A percentile compares a stretch with the other conserved stretches of the same genome.
These are phyloP conservation scores for Arthroderma sp. DNA, from an alignment of 2,329 filamentous ascomycete species.

Conservation along the genomic window DNA sequence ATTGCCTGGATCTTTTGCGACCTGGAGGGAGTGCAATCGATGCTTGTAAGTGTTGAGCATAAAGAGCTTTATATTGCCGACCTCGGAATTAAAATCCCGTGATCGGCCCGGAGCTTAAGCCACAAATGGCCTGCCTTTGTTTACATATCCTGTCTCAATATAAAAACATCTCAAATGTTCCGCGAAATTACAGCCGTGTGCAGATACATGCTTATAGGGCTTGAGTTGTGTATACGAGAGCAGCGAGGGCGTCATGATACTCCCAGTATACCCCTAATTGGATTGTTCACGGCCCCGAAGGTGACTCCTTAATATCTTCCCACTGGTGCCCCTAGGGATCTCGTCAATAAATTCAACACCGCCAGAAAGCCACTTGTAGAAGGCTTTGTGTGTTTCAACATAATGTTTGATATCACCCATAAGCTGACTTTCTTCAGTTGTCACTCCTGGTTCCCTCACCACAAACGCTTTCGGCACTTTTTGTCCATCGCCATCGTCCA, in stretches of 20 bases:
- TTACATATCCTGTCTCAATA: no score
- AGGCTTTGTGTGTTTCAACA: slow-evolving; percentile 23
- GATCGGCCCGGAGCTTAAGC: not conserved
- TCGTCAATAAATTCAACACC: slow-evolving; percentile 35
- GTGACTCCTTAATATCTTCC: slow-evolving; percentile 37
- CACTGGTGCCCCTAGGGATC: slow-evolving; percentile 37
- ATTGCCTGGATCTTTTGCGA: not conserved
- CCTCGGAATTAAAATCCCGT: slow-evolving; percentile 3
- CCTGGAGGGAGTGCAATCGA: not conserved
- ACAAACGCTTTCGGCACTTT: slow-evolving; percentile 58
- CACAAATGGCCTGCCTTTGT: no score
- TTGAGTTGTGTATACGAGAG: not conserved
- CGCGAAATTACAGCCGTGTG: no score
- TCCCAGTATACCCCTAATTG: not conserved
- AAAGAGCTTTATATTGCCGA: not conserved
- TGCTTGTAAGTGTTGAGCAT: not conserved
- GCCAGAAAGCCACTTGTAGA: slow-evolving; percentile 36
- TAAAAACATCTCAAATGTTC: no score
- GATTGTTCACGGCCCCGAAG: slow-evolving; percentile 28
- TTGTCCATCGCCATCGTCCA: slow-evolving; percentile 40
- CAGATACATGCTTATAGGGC: not conserved
- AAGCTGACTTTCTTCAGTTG: slow-evolving; percentile 18
- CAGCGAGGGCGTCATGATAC: not conserved
- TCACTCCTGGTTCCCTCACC: slow-evolving; percentile 31
- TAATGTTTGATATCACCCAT: slow-evolving; percentile 23